Conservation (phyloP, 164 flowering plant species). For the Sedum album region DNA sequence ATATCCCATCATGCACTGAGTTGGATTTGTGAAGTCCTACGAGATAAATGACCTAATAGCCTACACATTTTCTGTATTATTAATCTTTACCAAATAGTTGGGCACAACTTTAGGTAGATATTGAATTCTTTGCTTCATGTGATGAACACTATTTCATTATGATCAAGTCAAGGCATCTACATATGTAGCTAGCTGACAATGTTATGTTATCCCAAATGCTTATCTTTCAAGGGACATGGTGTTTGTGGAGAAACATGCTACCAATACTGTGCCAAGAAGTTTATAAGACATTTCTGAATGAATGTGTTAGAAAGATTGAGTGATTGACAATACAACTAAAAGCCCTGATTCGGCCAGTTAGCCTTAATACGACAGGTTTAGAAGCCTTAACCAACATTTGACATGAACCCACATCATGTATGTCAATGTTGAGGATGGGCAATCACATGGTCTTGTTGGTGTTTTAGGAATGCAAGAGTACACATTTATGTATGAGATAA, state of each 20-base stretch:
- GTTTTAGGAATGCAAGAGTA: too few relatives aligned
- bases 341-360: too few relatives aligned
- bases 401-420: too few relatives aligned
- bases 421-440: too few relatives aligned
- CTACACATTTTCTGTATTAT: background rate
- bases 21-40: background rate
- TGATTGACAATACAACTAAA: background rate
- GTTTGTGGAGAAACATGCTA: background rate
- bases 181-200: too few relatives aligned
- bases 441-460: too few relatives aligned
- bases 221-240: background rate
- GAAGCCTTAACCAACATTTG: too few relatives aligned
- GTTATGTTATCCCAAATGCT: background rate
- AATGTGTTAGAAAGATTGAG: background rate
- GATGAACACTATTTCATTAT: background rate
- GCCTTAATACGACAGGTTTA: too few relatives aligned
- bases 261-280: background rate
- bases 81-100: background rate
- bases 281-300: background rate
- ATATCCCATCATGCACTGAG: background rate
- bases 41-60: too few relatives aligned
- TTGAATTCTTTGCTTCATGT: background rate
- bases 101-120: slow-evolving; percentile 1
- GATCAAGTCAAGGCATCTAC: background rate
- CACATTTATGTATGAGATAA: too few relatives aligned